Evolutionary conservation across 768 basidiomycete genomes (phyloP), one percentile per base, ranked within the genome.

Genomic region (Boletus reticulatus): DNA sequence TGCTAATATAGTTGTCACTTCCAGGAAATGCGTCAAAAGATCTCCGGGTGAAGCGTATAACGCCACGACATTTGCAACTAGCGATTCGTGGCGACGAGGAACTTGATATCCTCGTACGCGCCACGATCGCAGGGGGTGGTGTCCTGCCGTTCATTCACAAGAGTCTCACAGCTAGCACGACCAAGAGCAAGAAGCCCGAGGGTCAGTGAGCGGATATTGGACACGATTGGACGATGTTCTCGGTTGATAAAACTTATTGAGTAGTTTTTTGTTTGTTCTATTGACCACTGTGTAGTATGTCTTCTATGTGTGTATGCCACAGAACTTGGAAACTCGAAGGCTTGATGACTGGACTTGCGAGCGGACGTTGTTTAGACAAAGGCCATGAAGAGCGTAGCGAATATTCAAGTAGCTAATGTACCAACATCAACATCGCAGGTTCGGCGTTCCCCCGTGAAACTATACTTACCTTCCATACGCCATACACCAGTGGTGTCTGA

Each of bases 21-120:
- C 12, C 13, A 95, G 94, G 95, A 22, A 98, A 98, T 71, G 95
- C 95, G 29, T 96, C 94, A 3, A 96, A 97, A 68, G 95, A 98
- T 76, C 82, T 97, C n/a, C 84, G 89, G 48, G 94, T 96, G 45
- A 98, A 97, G 73, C 92, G 95, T 72, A 95, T 98, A 70, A 96
- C 93, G 0, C 95, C 95, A 17, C 88, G 95, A 63, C 95, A 98
- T 75, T 73, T 98, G 60, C 95, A 97, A 72, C 84, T 97, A 29
- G 95, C 95, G 27, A 98, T 98, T 61, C 89, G 94, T 57, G 95
- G 95, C 34, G 95, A 98, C 72, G 94, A 97, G 72, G 95, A 98
- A 68, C 86, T 98, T n/a, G 95, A 98, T 69, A 88, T 85, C 17
- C 85, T 98, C 56, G 94, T 98, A 29, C 84, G 87, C 51, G 95